Evolutionary conservation across 2,329 filamentous ascomycete genomes (phyloP).

Genomic region (Coniella lustricola): DNA sequence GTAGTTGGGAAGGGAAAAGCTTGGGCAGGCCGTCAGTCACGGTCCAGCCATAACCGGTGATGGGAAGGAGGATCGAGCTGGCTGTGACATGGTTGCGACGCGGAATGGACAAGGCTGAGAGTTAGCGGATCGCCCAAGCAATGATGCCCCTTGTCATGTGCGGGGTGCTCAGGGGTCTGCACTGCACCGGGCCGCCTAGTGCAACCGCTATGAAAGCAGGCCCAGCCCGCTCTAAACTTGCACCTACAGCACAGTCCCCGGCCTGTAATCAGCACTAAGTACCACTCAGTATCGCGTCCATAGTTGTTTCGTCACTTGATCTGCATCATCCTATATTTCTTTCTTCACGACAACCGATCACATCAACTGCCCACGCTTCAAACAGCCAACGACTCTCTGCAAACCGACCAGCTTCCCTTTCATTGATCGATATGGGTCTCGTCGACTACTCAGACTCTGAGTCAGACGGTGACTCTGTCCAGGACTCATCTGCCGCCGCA

Average conservation of each 20-base stretch:
- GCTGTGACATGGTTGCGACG: not conserved
- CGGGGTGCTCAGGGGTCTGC: not conserved
- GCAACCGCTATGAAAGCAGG: no score
- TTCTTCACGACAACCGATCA: no score
- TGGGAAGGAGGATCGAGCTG: not conserved
- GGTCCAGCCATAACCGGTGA: conserved; percentile 1
- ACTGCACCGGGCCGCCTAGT: not conserved
- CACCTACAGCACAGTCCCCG: no score
- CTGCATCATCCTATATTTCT: not conserved
- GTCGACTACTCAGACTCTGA: conserved; percentile 81
- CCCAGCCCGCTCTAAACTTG: no score
- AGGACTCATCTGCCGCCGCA: conserved; percentile 7
- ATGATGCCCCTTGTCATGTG: not conserved
- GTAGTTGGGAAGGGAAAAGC: not conserved
- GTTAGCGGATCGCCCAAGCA: not conserved
- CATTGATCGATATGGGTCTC: conserved; percentile 54
- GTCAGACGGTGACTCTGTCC: conserved; percentile 48
- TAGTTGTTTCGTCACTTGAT: no score
- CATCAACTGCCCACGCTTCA: not conserved
- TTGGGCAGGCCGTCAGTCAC: not conserved
- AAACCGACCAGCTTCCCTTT: not conserved
- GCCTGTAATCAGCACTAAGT: no score
- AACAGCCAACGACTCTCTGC: not conserved
- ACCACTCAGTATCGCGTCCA: no score
- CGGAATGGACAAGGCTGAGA: not conserved